A percentile compares a stretch with the other conserved stretches of the same genome.
phyloP scores from a whole-genome alignment of 768 basidiomycete genomes.

The Psilocybe azurescens region DNA sequence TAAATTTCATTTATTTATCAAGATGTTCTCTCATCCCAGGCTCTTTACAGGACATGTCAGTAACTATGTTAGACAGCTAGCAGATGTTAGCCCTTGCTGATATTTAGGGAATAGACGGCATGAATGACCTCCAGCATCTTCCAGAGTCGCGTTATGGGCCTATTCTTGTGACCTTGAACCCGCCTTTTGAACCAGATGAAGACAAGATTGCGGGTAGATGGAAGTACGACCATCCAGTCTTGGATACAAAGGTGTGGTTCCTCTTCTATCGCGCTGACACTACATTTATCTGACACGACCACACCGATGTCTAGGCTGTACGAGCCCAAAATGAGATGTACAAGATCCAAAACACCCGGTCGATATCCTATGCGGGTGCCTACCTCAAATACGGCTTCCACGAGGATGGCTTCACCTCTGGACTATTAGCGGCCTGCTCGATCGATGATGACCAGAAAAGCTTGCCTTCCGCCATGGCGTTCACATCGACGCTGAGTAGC shows the following conservation, averaged over 20 bases:
- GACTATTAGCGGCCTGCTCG: conserved; percentile 43
- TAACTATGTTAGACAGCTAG: not conserved
- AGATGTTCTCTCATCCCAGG: not conserved
- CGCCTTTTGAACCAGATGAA: conserved; percentile 62
- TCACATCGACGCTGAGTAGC: conserved; percentile 13
- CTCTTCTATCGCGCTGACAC: not conserved
- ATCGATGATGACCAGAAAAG: conserved; percentile 26
- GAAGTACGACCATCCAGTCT: conserved; percentile 72
- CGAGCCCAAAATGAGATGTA: conserved; percentile 56
- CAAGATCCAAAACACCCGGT: conserved; percentile 64
- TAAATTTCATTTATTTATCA: conserved; percentile 14
- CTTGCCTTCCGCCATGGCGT: conserved; percentile 18
- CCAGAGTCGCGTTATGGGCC: conserved; percentile 59
- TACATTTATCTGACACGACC: not conserved
- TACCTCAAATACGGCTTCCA: conserved; percentile 84
- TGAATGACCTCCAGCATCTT: conserved; percentile 80
- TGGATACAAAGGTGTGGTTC: conserved; percentile 51
- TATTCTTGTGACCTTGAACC: conserved; percentile 75
- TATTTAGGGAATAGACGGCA: conserved; percentile 54
- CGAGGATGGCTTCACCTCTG: conserved; percentile 74
- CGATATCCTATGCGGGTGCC: conserved; percentile 71
- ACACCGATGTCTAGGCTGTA: conserved; percentile 46
- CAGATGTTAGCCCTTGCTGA: not conserved
- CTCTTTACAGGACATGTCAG: conserved; percentile 47
- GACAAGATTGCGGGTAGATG: conserved; percentile 54